phyloP scores from a whole-genome alignment of 108 stramenopile species.

The Fistulifera solaris region DNA sequence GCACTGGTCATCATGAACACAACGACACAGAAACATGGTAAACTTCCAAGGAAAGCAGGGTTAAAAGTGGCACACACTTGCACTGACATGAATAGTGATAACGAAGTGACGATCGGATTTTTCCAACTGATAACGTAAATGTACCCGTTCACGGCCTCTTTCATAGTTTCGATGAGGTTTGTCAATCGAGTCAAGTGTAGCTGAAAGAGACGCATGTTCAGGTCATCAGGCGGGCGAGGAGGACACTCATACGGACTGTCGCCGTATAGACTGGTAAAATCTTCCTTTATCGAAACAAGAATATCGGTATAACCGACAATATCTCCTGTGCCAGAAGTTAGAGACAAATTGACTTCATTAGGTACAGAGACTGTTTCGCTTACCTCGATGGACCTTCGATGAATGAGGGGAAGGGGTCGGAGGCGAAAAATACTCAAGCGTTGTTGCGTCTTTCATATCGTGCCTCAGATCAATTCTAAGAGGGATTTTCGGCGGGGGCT shows the following conservation, averaged over 20 bases:
- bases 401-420: slow-evolving; percentile 5
- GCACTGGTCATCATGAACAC: slow-evolving; percentile 44
- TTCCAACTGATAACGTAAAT: slow-evolving; percentile 64
- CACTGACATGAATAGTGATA: slow-evolving; percentile 31
- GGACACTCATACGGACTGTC: slow-evolving; percentile 45
- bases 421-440: no score
- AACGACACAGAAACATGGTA: slow-evolving; percentile 40
- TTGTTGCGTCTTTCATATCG: slow-evolving; percentile 17
- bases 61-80: slow-evolving; percentile 24
- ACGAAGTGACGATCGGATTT: slow-evolving; percentile 40
- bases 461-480: slow-evolving; percentile 53
- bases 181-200: slow-evolving; percentile 59
- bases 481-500: slow-evolving; percentile 29
- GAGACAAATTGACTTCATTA: neutral
- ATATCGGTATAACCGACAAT: slow-evolving; percentile 74
- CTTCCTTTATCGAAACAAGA: slow-evolving; percentile 52
- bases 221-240: slow-evolving; percentile 39
- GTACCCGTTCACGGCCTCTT: slow-evolving; percentile 34
- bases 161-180: slow-evolving; percentile 45
- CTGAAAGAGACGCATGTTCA: slow-evolving; percentile 57
- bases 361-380: slow-evolving; percentile 13
- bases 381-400: slow-evolving; percentile 48
- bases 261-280: slow-evolving; percentile 36
- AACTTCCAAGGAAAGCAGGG: slow-evolving; percentile 31
- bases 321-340: slow-evolving; percentile 18